Evolutionary conservation across 495 filamentous ascomycete species (phyloP), one percentile per base, ranked within the genome.

Genomic region (Tuber microsphaerosporum): DNA sequence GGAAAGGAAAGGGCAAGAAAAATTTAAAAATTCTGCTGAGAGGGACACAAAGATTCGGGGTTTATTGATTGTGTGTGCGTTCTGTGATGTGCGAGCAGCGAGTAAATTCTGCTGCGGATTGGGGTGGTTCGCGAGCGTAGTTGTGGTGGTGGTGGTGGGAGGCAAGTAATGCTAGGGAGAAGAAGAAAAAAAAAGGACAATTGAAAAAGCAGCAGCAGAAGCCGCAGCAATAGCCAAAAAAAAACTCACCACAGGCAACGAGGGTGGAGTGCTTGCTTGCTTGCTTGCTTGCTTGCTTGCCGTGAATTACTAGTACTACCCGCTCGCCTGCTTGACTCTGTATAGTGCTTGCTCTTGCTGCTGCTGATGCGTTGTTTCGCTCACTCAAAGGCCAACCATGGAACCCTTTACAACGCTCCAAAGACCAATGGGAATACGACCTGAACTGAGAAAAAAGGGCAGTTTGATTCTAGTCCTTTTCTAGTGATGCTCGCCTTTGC

Each of bases 351-450:
- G 45, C 45, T 70, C 46, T 73, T 68, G 34, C 43, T 43, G 76
- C 45, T 70, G 69, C 68, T 69, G 79, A 75, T 81, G 77, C 79
- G 78, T 81, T 80, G 79, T 76, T 81, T 79, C 73, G 77, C 75
- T 75, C 77, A 44, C 72, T 61, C 76, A 71, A 45, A 61, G 51
- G 31, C 61, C 75, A 78, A 75, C 71, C 73, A 75, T 76, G 76
- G 70, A 79, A 75, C 72, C n/a, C 34, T 71, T 75, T 65, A 26
- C 45, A 37, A 75, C 37, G 39, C 77, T 31, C 70, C 46, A 69
- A 69, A 16, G 34, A 39, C 77, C 77, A 79, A 79, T 79, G 56
- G 68, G 77, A 46, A 43, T 61, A 42, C 34, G 72, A 43, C n/a
- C 71, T 70, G 71, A 42, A 9, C 17, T 42, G 4, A 39, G 37